Conservation (phyloP, 345 rosid species). For the Aquilaria sinensis region DNA sequence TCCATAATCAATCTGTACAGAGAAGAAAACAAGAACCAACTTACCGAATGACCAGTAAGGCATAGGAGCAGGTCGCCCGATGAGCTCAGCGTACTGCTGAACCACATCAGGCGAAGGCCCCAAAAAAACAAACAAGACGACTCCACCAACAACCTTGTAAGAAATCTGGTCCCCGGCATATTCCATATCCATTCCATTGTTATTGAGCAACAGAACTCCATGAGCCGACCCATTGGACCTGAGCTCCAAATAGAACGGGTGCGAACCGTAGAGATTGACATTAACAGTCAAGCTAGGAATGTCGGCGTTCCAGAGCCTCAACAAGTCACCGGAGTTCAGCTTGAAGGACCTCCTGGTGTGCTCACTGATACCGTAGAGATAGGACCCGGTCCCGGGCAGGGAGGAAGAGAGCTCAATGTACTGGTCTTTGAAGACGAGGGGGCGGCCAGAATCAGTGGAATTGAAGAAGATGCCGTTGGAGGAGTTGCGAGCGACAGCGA, state of each 20-base stretch:
- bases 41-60: conserved; percentile 82
- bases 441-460: conserved; percentile 27
- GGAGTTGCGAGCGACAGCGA: conserved; percentile 51
- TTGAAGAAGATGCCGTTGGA: conserved; percentile 60
- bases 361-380: conserved; percentile 69
- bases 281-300: conserved; percentile 25
- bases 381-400: conserved; percentile 40
- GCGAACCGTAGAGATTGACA: conserved; percentile 68
- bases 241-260: conserved; percentile 67
- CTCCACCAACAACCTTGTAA: conserved; percentile 56
- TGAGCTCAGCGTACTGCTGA: conserved; percentile 59
- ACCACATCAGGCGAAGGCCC: conserved; percentile 62
- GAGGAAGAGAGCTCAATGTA: conserved; percentile 58
- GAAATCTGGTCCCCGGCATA: conserved; percentile 52
- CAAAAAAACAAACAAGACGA: conserved; percentile 47
- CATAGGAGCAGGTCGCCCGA: conserved; percentile 72
- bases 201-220: conserved; percentile 56
- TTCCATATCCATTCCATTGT: conserved; percentile 66
- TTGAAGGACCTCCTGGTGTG: conserved; percentile 53
- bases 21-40: not conserved
- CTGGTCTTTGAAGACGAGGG: conserved; percentile 65
- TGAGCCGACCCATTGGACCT: conserved; percentile 48
- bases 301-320: conserved; percentile 63
- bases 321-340: conserved; percentile 21
- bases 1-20: too few species aligned